Conservation (phyloP, 139 green algal genomes). For the Diplosphaera chodatii region DNA sequence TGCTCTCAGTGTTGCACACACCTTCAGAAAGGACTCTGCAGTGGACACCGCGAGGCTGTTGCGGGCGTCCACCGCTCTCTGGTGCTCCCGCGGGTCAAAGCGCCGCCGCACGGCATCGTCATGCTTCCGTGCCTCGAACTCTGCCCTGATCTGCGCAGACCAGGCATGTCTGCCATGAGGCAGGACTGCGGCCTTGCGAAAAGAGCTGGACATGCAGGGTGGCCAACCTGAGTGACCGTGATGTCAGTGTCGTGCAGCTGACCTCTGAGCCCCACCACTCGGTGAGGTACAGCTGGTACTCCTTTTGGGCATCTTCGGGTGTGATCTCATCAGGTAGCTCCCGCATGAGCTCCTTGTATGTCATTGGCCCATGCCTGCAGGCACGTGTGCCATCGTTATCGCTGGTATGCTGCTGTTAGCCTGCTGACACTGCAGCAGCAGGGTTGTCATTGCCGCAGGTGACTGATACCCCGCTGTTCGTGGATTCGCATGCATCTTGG, state of each 20-base stretch:
- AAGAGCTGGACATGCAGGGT: no score
- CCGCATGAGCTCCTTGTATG: slow-evolving; percentile 51
- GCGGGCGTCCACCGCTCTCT: slow-evolving; percentile 18
- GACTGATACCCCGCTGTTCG: no score
- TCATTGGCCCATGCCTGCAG: slow-evolving; percentile 15
- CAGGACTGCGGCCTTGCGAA: no score
- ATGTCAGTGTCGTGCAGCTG: not conserved
- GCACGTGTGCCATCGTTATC: no score
- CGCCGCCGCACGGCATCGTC: slow-evolving; percentile 23
- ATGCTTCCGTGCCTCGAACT: slow-evolving; percentile 43
- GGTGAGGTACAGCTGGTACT: slow-evolving; percentile 60
- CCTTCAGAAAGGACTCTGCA: not conserved
- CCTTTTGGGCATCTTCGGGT: slow-evolving; percentile 51
- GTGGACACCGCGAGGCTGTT: slow-evolving; percentile 3
- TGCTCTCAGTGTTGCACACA: no score
- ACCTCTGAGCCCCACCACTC: slow-evolving; percentile 56
- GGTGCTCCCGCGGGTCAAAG: slow-evolving; percentile 38
- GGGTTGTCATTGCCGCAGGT: no score
- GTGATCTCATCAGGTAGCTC: slow-evolving; percentile 41
- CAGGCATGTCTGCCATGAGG: no score
- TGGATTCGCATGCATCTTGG: no score
- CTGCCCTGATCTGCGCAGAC: slow-evolving; percentile 27
- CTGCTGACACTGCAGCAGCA: no score
- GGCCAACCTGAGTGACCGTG: no score
- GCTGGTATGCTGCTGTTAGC: no score